Base-by-base conservation (phyloP, 2,329 filamentous ascomycete genomes). In the Colletotrichum sp. region DNA sequence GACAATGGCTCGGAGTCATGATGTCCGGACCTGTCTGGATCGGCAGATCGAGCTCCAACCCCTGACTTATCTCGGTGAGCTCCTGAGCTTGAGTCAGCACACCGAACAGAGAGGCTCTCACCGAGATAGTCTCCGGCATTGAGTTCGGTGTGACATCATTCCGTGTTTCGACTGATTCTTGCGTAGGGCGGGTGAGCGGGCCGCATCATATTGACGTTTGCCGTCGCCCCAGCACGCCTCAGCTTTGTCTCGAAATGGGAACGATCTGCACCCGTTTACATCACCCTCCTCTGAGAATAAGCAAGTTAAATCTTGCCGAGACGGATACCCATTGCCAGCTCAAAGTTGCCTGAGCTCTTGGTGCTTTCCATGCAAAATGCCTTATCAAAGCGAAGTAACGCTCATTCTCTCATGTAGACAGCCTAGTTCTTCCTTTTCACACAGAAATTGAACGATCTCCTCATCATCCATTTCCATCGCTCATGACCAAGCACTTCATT, bases 141-240 rank as follows among this genome's bases (percentile, higher is more conserved):
- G 38, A 58, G 30, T 32, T 64, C 43, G 63, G 58, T 75, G 56
- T 75, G 73, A 75, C 73, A 69, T 75, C 73, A 75, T 73, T 36
- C 26, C 38, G 13, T 64, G 73, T 75, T 73, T 75, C 73, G 69
- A 30, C 55, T 48, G 56, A 69, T 59, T 48, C n/a, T 52, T 52
- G 43, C 43, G 66, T 14, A 34, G 48, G 18, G 21, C 66, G 52
- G 56, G 32, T 64, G 43, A 62, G 63, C 58, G 63, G 43, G 38
- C 69, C 56, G 69, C 69, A 75, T 75, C 63, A 75, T 68, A 56
- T 75, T 75, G 73, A 75, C 73, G 73, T 75, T 61, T 30, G 61
- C 69, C 69, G 21, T 73, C 69, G 56, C 62, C 73, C 58, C 62
- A 66, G 36, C 36, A 55, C 72, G 28, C 52, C 72, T 38, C 69